Conservation (phyloP, 768 basidiomycete species). For the Suillus alpinus region DNA sequence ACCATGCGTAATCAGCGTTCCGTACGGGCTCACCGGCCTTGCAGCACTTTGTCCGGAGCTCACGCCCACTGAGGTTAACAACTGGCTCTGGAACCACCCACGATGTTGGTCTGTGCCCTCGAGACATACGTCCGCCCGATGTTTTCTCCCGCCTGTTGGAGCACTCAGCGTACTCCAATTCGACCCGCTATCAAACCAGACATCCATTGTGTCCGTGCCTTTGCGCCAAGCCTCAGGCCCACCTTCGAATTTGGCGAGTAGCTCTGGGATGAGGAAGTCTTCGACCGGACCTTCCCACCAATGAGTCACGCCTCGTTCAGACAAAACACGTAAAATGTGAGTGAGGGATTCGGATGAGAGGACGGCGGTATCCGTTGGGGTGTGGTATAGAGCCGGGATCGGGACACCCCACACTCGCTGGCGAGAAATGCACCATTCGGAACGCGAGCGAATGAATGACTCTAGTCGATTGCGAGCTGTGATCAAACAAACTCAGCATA, state of each 20-base stretch:
- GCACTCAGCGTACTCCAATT: constrained; percentile 80
- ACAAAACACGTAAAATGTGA: constrained; percentile 76
- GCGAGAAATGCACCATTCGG: constrained; percentile 98
- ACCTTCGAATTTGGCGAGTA: constrained; percentile 44
- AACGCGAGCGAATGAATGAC: constrained; percentile 80
- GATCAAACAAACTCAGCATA: background rate
- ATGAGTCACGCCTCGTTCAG: constrained; percentile 67
- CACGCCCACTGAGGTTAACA: constrained; percentile 73
- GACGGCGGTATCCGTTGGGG: constrained; percentile 57
- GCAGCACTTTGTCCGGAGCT: constrained; percentile 12
- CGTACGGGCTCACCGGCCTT: constrained; percentile 55
- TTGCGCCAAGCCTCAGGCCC: constrained; percentile 57
- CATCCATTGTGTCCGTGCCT: constrained; percentile 95
- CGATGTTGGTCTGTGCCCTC: constrained; percentile 98
- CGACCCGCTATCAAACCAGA: constrained; percentile 98
- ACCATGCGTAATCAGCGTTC: constrained; percentile 87
- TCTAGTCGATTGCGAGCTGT: constrained; percentile 86
- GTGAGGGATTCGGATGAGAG: constrained; percentile 63
- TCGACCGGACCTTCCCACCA: constrained; percentile 91
- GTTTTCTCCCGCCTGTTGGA: constrained; percentile 37
- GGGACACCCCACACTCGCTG: constrained; percentile 98
- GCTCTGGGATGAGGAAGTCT: constrained; percentile 72
- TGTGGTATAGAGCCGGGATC: constrained; percentile 82
- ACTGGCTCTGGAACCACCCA: constrained; percentile 97
- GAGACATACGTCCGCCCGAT: constrained; percentile 80